Evolutionary conservation across 176 grass and related monocot species (phyloP), one percentile per base, ranked within the genome.

Genomic region (Ensete ventricosum): DNA sequence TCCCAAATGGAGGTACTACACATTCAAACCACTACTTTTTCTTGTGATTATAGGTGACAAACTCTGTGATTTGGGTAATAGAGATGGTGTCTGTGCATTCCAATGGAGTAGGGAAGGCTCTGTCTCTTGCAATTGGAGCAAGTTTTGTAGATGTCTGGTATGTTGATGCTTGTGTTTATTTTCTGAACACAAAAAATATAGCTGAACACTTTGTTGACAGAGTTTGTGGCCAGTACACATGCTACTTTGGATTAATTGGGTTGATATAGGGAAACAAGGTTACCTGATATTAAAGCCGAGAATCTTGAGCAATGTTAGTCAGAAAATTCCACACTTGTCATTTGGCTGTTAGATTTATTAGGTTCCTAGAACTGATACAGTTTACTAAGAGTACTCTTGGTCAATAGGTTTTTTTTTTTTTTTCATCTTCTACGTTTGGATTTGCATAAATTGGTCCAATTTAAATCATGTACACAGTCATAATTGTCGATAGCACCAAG

Each of bases 81-180:
- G 86, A 55, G 95, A 98, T 80, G 80, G 80, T n/a, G 84, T 94
- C 12, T 98, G 95, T 57, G 81, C 95, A 3, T 82, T 98, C 71
- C 95, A 98, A 52, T 98, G 95, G 95, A 94, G 90, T 73, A 81
- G 88, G 17, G 95, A 98, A 69, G 95, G 95, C 20, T 98, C 90
- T 23, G 24, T 94, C 89, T 43, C 90, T 98, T 43, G 84, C 95
- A 76, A 82, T 98, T 63, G 95, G 95, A 78, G 89, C 95, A 43
- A 84, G 86, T 73, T 88, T 90, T 52, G 95, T 86, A 77, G 95
- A 99, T 76, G 95, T 94, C 90, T 94, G 90, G 95, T 98, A 77
- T 23, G 43, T 11, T 49, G 24, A 51, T 70, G 48, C 50, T 50
- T 51, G 1, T 20, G 13, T 19, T 17, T 21, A 9, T 21, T 70